Conservation (phyloP, 805 yeast genomes). For the Nakazawaea siamensis region DNA sequence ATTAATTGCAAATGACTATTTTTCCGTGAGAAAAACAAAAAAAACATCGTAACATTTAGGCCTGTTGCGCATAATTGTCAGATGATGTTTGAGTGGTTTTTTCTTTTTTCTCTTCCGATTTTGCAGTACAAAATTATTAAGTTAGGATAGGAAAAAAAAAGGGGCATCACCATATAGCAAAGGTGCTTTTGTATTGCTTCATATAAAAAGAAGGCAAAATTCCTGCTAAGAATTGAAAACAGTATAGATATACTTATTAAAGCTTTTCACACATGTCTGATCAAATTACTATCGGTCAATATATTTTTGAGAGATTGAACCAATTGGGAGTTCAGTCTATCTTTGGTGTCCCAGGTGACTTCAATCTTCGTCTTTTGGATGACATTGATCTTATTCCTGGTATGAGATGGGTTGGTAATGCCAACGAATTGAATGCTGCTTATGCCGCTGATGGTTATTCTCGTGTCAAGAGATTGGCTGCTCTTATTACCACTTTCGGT, state of each 20-base stretch:
- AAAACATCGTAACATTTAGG: no score
- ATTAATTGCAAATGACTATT: no score
- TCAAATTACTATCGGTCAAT: slow-evolving; percentile 57
- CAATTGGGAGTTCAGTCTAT: slow-evolving; percentile 65
- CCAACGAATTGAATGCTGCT: slow-evolving; percentile 85
- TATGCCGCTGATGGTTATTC: slow-evolving; percentile 88
- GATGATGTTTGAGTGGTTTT: neutral
- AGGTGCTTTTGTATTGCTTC: no score
- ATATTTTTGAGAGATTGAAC: slow-evolving; percentile 68
- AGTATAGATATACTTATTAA: neutral
- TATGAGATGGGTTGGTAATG: slow-evolving; percentile 84
- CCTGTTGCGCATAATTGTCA: no score
- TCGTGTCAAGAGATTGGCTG: slow-evolving; percentile 68
- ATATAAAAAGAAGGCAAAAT: no score
- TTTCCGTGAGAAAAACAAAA: no score
- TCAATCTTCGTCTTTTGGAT: slow-evolving; percentile 65
- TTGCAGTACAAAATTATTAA: no score
- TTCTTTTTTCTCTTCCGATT: neutral
- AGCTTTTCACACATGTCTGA: slow-evolving; percentile 6
- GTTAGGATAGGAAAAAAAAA: no score
- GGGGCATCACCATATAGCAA: no score
- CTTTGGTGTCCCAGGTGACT: slow-evolving; percentile 80
- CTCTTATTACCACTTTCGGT: slow-evolving; percentile 79
- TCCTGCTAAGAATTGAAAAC: neutral
- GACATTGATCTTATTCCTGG: slow-evolving; percentile 69